Evolutionary conservation across 805 yeast genomes (phyloP).

Genomic region (Cephaloascus albidus): DNA sequence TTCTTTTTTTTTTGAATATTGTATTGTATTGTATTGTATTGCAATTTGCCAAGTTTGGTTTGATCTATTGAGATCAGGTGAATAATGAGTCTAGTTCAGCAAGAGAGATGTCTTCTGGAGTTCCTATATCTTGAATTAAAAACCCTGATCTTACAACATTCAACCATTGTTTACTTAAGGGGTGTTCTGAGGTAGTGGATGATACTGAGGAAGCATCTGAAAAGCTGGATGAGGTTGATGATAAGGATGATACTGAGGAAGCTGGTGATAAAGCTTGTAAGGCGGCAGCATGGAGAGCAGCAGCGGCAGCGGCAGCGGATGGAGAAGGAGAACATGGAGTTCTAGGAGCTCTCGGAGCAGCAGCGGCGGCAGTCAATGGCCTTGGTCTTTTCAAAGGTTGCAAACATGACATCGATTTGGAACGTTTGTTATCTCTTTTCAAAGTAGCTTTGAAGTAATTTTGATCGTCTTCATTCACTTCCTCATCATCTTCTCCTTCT

Average conservation of each 20-base stretch:
- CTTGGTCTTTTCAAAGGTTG: constrained; percentile 38
- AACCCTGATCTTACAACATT: constrained; percentile 71
- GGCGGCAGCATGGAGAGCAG: constrained; percentile 65
- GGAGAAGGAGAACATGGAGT: constrained; percentile 48
- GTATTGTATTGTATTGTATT: too few relatives aligned
- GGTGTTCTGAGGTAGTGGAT: constrained; percentile 8
- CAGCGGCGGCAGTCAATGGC: constrained; percentile 67
- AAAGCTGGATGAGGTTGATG: constrained; percentile 18
- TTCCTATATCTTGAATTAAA: constrained; percentile 64
- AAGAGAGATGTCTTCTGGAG: constrained; percentile 71
- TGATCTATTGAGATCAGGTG: too few relatives aligned
- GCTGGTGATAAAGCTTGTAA: constrained; percentile 34
- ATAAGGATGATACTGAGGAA: constrained; percentile 13
- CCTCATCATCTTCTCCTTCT: constrained; percentile 24
- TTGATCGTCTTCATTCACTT: constrained; percentile 19
- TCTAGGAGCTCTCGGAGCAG: constrained; percentile 73
- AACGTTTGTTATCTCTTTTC: constrained; percentile 43
- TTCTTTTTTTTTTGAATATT: neutral
- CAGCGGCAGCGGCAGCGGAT: constrained; percentile 64
- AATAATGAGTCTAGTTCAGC: constrained; percentile 56
- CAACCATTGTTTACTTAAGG: constrained; percentile 52
- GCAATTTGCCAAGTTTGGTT: too few relatives aligned
- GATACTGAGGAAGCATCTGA: constrained; percentile 19
- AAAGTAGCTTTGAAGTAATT: constrained; percentile 27
- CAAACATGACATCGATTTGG: constrained; percentile 56